These are phyloP conservation scores for Coprinopsis cinerea DNA, from an alignment of 768 basidiomycete genomes.

Conservation along the genomic window DNA sequence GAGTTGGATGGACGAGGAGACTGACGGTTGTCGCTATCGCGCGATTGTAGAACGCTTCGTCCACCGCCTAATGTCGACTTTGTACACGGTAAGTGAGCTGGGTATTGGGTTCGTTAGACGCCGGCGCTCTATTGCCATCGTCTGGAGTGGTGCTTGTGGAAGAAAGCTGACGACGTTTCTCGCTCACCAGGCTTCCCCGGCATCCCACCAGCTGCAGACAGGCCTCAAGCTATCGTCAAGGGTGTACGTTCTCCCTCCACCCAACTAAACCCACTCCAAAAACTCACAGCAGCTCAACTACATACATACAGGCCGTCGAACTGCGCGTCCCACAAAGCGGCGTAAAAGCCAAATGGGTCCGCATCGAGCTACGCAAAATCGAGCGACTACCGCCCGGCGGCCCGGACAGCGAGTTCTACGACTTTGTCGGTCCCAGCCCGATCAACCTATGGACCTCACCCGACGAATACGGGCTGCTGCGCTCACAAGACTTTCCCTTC, in stretches of 20 bases:
- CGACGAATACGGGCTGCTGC: conserved; percentile 65
- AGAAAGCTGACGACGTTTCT: background rate
- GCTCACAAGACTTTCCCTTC: conserved; percentile 83
- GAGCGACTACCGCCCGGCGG: conserved; percentile 77
- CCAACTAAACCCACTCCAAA: background rate
- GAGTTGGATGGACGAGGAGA: background rate
- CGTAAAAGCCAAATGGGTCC: conserved; percentile 88
- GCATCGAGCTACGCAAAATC: conserved; percentile 86
- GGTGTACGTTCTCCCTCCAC: conserved; percentile 51
- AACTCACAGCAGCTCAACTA: background rate
- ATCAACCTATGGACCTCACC: conserved; percentile 77
- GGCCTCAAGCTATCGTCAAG: conserved; percentile 80
- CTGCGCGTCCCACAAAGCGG: conserved; percentile 69
- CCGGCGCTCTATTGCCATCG: background rate
- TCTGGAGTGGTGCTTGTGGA: background rate
- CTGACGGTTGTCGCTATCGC: background rate
- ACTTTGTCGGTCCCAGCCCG: conserved; percentile 78
- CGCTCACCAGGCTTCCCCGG: conserved; percentile 66
- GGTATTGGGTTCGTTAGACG: background rate
- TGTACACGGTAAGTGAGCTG: conserved; percentile 56
- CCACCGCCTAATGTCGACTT: conserved; percentile 89
- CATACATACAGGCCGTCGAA: conserved; percentile 66
- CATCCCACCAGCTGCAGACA: conserved; percentile 71
- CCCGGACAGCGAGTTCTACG: conserved; percentile 64
- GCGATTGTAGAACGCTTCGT: conserved; percentile 56